A percentile compares a stretch with the other conserved stretches of the same genome.
Evolutionary conservation across 2,329 filamentous ascomycete species (phyloP).

Genomic region (Apiospora kogelbergensis): DNA sequence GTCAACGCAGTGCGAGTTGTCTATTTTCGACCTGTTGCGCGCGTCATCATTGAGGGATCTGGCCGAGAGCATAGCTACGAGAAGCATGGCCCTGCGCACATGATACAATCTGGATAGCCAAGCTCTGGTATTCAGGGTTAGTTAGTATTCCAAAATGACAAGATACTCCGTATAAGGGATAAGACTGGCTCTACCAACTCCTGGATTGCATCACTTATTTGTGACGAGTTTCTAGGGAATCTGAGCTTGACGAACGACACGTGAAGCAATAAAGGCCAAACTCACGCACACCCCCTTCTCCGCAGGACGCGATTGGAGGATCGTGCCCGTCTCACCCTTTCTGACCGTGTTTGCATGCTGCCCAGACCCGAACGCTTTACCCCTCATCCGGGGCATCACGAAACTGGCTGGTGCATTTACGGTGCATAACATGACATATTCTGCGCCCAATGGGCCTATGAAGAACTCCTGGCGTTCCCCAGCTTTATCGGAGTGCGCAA

Average conservation of each 20-base stretch:
- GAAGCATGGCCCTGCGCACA: too few species aligned
- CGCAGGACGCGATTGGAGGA: background rate
- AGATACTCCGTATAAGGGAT: too few species aligned
- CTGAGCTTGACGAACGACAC: background rate
- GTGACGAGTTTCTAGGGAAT: background rate
- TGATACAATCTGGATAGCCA: slow-evolving; percentile 62
- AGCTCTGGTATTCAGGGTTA: slow-evolving; percentile 61
- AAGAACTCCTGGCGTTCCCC: background rate
- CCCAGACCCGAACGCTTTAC: background rate
- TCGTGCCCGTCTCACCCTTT: background rate
- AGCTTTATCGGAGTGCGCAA: background rate
- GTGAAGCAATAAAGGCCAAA: background rate
- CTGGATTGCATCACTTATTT: background rate
- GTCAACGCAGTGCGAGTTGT: too few species aligned
- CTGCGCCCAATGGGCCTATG: background rate
- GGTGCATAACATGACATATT: background rate
- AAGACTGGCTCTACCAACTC: background rate
- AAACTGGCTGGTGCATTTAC: background rate
- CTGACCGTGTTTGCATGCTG: background rate
- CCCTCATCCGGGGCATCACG: background rate
- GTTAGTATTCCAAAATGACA: slow-evolving; percentile 41
- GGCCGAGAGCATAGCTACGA: too few species aligned
- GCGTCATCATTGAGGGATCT: too few species aligned
- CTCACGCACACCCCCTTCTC: background rate
- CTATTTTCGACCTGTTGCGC: too few species aligned